Base-by-base conservation (phyloP, 768 basidiomycete genomes). In the Inosperma sp. region DNA sequence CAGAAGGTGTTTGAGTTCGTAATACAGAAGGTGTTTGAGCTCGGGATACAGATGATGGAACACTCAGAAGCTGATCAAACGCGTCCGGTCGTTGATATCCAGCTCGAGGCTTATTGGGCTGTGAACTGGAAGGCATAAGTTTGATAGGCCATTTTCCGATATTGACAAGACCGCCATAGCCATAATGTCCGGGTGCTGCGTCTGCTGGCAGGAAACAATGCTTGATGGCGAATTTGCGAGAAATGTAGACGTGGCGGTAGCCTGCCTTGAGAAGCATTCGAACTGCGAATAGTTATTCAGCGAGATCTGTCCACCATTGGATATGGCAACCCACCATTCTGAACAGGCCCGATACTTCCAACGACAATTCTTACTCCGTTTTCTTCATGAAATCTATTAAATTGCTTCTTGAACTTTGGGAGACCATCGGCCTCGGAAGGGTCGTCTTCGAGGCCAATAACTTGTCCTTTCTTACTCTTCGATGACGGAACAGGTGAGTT, bases 221-320 rank as follows among this genome's bases (percentile, higher is more conserved):
- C 56, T 83, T 79, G 54, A 83, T 72, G 2, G 96, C 96, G 62
- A 98, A 99, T 62, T 87, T 86, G 49, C 96, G 81, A 10, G 93
- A 96, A 52, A 99, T 86, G 69, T 99, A 99, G 44, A 97, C 94
- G 60, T 94, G 84, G 12, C 92, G 77, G 67, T 98, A 87, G 14
- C 96, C 94, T 14, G 81, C 78, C 68, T 92, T 95, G 53, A 99
- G 75, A 31, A 97, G 78, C 94, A 97, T 99, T 16, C 88, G 82
- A 1, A 94, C 92, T 92, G 59, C 0, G 17, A 39, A 42, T 29
- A 48, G 23, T 2, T 14, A 29, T 27, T 36, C 17, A 52, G 19
- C 26, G 7, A 29, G 16, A 8, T 10, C 17, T n/a, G 16, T 23
- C 34, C n/a, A 48, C 12, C 7, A 31, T 4, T 25, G 23, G 14